Conservation (phyloP, 495 filamentous ascomycete species). For the Penicillium paradoxum region DNA sequence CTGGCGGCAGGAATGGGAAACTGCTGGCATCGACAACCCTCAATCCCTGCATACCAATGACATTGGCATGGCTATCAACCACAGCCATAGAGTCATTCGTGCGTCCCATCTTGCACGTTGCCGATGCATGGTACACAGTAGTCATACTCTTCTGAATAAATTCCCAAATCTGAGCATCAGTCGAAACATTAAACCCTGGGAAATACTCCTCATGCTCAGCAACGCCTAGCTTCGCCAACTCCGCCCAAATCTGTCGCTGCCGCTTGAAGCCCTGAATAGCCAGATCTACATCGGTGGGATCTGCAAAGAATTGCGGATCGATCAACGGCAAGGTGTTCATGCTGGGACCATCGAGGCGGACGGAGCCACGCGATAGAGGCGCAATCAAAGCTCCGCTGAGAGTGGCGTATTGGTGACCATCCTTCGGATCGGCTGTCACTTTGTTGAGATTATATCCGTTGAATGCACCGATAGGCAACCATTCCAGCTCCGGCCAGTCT, state of each 20-base stretch:
- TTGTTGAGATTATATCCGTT: constrained; percentile 22
- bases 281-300: constrained; percentile 41
- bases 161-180: constrained; percentile 42
- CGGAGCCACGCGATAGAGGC: constrained; percentile 48
- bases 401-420: constrained; percentile 42
- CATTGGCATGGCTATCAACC: constrained; percentile 42
- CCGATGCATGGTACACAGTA: constrained; percentile 47
- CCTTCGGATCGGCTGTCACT: constrained; percentile 15
- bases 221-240: constrained; percentile 18
- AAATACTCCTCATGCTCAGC: constrained; percentile 30
- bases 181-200: constrained; percentile 38
- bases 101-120: constrained; percentile 47
- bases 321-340: constrained; percentile 42
- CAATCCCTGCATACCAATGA: constrained; percentile 44
- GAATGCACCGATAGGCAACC: constrained; percentile 26
- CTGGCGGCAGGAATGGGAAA: constrained; percentile 48
- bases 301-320: constrained; percentile 42
- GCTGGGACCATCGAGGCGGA: constrained; percentile 39
- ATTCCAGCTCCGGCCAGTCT: constrained; percentile 58
- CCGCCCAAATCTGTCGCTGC: constrained; percentile 26
- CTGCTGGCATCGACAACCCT: constrained; percentile 50
- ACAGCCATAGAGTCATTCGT: constrained; percentile 43
- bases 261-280: constrained; percentile 43
- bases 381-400: constrained; percentile 38
- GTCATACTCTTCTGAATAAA: constrained; percentile 34